These are phyloP conservation scores for Serendipita sp. DNA, from an alignment of 768 basidiomycete species.

Conservation along the genomic window DNA sequence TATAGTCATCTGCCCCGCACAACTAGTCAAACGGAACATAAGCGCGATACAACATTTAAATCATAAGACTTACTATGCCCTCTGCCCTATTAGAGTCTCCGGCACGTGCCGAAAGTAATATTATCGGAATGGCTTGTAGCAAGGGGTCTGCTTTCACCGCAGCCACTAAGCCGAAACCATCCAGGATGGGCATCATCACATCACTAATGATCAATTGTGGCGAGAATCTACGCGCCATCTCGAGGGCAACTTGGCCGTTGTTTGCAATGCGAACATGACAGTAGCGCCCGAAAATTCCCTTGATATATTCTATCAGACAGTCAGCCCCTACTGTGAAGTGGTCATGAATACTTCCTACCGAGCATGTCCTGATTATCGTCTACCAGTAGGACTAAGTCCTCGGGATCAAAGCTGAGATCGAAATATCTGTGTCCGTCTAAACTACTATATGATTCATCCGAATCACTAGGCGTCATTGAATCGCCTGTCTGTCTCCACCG, in stretches of 20 bases:
- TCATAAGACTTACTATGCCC: constrained; percentile 16
- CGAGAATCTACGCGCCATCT: constrained; percentile 9
- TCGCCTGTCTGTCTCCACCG: constrained; percentile 19
- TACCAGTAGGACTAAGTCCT: constrained; percentile 19
- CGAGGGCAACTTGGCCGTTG: constrained; percentile 18
- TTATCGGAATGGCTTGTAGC: constrained; percentile 16
- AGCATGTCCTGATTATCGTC: constrained; percentile 21
- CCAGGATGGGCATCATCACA: constrained; percentile 23
- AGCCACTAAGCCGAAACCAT: constrained; percentile 20
- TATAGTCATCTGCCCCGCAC: constrained; percentile 23
- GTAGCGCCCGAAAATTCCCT: constrained; percentile 18
- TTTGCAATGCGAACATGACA: constrained; percentile 20
- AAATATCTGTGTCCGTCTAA: constrained; percentile 10
- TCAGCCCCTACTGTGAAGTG: not conserved
- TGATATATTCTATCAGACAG: constrained; percentile 16
- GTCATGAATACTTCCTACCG: not conserved
- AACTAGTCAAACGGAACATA: constrained; percentile 10
- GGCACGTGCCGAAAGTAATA: constrained; percentile 23
- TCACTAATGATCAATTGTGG: constrained; percentile 22
- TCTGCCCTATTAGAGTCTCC: constrained; percentile 22
- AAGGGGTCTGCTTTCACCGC: constrained; percentile 15
- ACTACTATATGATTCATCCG: constrained; percentile 4
- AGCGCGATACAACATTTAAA: too few relatives aligned
- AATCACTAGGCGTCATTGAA: constrained; percentile 10
- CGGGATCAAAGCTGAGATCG: constrained; percentile 14